Conservation (phyloP, 441 rosid species). For the Corymbia citriodora region DNA sequence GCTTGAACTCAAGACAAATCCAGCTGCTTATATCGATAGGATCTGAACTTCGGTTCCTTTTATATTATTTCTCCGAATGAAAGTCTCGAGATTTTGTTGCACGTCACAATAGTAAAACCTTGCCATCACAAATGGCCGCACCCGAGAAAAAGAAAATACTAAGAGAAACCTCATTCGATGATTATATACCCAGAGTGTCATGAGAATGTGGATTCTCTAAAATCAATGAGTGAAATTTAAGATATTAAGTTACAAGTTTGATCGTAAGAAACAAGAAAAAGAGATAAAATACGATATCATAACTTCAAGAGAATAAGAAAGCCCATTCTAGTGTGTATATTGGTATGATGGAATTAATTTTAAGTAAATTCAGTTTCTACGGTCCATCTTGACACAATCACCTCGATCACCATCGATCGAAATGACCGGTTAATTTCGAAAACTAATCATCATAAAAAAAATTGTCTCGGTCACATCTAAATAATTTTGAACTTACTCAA, state of each 20-base stretch:
- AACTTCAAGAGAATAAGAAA: neutral
- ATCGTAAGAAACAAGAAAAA: neutral
- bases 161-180: neutral
- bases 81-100: neutral
- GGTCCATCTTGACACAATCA: neutral
- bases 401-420: neutral
- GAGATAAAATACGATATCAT: neutral
- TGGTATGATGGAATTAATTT: neutral
- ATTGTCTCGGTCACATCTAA: too few relatives aligned
- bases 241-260: neutral
- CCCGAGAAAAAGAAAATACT: neutral
- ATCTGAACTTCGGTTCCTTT: neutral
- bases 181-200: neutral
- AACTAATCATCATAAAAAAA: neutral
- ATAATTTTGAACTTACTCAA: neutral
- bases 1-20: neutral
- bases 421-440: neutral
- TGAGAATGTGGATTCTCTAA: neutral
- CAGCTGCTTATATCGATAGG: fast-evolving
- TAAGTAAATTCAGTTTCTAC: neutral
- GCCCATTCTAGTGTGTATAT: neutral
- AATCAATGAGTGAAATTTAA: neutral
- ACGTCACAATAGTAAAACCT: neutral
- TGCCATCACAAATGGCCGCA: neutral
- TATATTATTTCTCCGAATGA: neutral